Percentiles rank a stretch among this genome's conserved stretches.
Conservation (phyloP, 441 rosid species). For the Populus trichocarpa region DNA sequence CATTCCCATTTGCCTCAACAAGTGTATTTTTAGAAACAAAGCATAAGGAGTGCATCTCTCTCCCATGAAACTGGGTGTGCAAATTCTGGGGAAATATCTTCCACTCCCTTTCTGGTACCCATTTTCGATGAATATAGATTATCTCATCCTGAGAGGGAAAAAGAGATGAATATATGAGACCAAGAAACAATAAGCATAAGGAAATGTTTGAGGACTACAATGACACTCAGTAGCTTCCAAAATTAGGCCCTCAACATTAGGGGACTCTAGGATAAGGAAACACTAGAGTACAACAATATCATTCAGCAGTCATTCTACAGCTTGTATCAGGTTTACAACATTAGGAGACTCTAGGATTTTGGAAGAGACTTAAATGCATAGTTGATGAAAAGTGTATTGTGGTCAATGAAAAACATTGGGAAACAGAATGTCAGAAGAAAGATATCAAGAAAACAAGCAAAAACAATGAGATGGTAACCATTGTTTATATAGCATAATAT, state of each 20-base stretch:
- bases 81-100: slow-evolving; percentile 66
- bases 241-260: neutral
- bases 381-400: neutral
- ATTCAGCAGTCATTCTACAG: neutral
- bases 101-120: slow-evolving; percentile 45
- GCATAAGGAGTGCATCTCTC: slow-evolving; percentile 89
- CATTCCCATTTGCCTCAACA: slow-evolving; percentile 30
- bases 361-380: neutral
- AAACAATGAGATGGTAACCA: neutral
- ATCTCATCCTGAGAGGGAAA: slow-evolving; percentile 63
- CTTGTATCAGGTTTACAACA: neutral
- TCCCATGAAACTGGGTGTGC: slow-evolving; percentile 89
- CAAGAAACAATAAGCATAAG: neutral
- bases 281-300: neutral
- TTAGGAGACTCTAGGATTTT: neutral
- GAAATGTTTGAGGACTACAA: neutral
- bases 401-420: neutral
- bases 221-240: neutral
- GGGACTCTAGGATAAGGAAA: neutral
- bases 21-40: slow-evolving; percentile 49
- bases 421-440: neutral
- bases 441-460: neutral
- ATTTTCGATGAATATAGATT: slow-evolving; percentile 66
- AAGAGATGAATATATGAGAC: slow-evolving; percentile 12
- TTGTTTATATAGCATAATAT: neutral